A percentile compares a stretch with the other conserved stretches of the same genome.
Conservation (phyloP, 768 basidiomycete species). For the Russula sp. region DNA sequence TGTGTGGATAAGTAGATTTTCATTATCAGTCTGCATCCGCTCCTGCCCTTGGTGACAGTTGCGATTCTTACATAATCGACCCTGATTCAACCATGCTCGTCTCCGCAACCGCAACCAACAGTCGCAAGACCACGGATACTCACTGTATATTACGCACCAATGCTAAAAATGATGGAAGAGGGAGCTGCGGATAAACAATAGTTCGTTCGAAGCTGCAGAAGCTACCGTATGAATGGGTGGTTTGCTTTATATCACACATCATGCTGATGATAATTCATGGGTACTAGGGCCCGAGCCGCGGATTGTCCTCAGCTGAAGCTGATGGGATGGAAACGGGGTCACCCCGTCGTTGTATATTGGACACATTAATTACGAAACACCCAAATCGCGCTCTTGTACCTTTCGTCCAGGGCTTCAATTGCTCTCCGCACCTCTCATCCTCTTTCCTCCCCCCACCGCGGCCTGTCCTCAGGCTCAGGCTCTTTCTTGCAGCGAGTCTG, state of each 20-base stretch:
- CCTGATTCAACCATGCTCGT: neutral
- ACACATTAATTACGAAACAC: neutral
- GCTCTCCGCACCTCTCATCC: neutral
- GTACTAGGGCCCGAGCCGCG: neutral
- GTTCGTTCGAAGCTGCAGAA: neutral
- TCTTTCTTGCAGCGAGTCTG: conserved; percentile 4
- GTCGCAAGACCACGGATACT: neutral
- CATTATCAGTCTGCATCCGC: neutral
- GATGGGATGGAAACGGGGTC: conserved; percentile 1
- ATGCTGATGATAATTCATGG: neutral
- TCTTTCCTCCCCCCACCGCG: neutral
- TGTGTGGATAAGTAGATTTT: neutral
- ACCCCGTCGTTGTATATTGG: neutral
- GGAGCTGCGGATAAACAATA: neutral
- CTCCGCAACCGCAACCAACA: neutral
- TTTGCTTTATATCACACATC: neutral
- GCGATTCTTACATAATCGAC: neutral
- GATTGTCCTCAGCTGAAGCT: neutral
- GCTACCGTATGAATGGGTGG: neutral
- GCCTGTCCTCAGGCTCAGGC: neutral
- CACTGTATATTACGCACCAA: neutral
- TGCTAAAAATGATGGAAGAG: neutral
- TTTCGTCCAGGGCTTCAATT: neutral
- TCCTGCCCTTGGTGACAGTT: neutral
- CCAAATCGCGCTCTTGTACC: neutral